A percentile compares a stretch with the other conserved stretches of the same genome.
These are phyloP conservation scores for Dioscorea zingiberensis DNA, from an alignment of 106 monocot species.

Conservation along the genomic window DNA sequence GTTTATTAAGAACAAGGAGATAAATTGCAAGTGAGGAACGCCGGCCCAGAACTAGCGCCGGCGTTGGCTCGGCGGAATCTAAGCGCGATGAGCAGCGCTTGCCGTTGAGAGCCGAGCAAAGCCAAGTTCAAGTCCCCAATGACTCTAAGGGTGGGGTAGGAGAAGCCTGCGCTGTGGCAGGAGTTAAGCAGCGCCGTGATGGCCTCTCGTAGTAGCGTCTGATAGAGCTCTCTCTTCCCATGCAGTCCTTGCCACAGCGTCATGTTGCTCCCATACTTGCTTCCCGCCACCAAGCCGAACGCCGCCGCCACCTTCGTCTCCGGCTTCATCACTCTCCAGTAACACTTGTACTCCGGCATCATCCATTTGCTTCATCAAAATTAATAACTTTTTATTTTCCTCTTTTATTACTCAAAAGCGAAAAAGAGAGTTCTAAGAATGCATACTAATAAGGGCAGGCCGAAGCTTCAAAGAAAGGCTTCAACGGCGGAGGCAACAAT, in stretches of 20 bases:
- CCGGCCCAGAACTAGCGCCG: conserved; percentile 9
- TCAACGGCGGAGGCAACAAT: not conserved
- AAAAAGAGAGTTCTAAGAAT: not conserved
- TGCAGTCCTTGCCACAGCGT: conserved; percentile 49
- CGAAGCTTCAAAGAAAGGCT: conserved; percentile 3
- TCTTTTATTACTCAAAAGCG: not conserved
- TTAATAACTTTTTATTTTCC: too few relatives aligned
- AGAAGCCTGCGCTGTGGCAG: conserved; percentile 36
- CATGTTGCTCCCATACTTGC: conserved; percentile 43
- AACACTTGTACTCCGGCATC: conserved; percentile 46
- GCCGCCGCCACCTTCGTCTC: conserved; percentile 41
- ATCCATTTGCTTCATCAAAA: conserved; percentile 48
- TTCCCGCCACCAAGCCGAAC: conserved; percentile 44
- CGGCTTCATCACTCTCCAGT: conserved; percentile 56
- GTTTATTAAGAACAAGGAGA: conserved; percentile 32
- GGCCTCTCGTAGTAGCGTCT: conserved; percentile 49
- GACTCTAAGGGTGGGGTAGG: conserved; percentile 30
- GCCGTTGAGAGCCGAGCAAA: conserved; percentile 30
- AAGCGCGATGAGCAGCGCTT: conserved; percentile 25
- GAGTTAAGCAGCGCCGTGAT: conserved; percentile 60
- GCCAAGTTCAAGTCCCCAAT: conserved; percentile 39
- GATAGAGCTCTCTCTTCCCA: conserved; percentile 39
- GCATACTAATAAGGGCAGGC: conserved; percentile 42
- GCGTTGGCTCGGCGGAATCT: conserved; percentile 45
- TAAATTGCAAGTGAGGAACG: conserved; percentile 29